Conservation (phyloP, 2,329 filamentous ascomycete species). For the Pseudocercospora fijiensis region DNA sequence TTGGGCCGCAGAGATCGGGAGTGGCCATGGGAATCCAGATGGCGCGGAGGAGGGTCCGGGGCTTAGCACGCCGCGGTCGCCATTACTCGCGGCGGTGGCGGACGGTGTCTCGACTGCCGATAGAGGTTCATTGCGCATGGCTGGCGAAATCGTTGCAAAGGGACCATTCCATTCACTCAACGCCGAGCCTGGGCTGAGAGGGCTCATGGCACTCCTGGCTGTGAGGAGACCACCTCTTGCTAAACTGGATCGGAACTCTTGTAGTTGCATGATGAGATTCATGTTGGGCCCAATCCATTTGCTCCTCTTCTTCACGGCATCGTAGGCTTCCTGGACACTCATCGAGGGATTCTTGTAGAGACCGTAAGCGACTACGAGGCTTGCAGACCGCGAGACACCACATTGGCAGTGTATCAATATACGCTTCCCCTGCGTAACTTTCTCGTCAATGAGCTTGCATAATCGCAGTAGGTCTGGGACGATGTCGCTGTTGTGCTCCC, state of each 20-base stretch:
- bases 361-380: constrained; percentile 81
- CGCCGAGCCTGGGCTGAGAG: constrained; percentile 37
- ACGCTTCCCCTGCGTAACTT: constrained; percentile 70
- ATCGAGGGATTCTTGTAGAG: constrained; percentile 74
- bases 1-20: constrained; percentile 40
- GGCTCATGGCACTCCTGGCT: constrained; percentile 35
- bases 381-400: constrained; percentile 80
- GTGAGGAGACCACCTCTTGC: constrained; percentile 38
- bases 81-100: constrained; percentile 7
- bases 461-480: constrained; percentile 71
- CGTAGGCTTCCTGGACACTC: constrained; percentile 79
- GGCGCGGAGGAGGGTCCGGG: constrained; percentile 68
- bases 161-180: constrained; percentile 37
- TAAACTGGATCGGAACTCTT: constrained; percentile 65
- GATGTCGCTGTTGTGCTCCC: constrained; percentile 88
- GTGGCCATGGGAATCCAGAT: constrained; percentile 60
- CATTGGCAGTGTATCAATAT: constrained; percentile 84
- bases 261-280: constrained; percentile 85
- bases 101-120: constrained; percentile 25
- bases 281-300: constrained; percentile 90
- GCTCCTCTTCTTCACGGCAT: constrained; percentile 75
- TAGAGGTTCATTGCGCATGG: constrained; percentile 20
- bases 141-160: constrained; percentile 29
- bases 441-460: constrained; percentile 72
- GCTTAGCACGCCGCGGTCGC: constrained; percentile 37